Evolutionary conservation across 2,329 filamentous ascomycete species (phyloP).

Genomic region (Botrytis fabae): DNA sequence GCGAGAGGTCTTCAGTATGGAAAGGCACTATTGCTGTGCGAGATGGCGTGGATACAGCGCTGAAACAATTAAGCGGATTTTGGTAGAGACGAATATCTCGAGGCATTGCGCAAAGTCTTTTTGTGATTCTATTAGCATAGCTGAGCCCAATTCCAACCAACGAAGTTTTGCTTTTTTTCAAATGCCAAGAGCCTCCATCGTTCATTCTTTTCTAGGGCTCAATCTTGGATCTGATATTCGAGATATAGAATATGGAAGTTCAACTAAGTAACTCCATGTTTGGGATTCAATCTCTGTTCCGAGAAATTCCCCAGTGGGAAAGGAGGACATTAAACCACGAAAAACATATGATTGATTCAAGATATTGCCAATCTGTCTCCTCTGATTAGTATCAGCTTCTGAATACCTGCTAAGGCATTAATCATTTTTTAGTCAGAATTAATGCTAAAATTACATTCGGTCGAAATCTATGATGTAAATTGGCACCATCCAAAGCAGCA

Average conservation of each 20-base stretch:
- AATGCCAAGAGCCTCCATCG: background rate
- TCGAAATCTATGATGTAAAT: background rate
- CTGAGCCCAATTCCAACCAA: constrained; percentile 1
- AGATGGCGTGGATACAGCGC: background rate
- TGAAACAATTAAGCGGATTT: background rate
- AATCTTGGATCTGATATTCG: background rate
- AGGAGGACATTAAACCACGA: background rate
- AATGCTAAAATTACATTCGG: background rate
- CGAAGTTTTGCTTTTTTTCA: background rate
- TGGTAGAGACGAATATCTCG: constrained; percentile 14
- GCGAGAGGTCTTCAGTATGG: background rate
- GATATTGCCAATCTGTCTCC: background rate
- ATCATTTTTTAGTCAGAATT: too few species aligned
- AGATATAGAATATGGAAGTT: background rate
- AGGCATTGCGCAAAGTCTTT: constrained; percentile 2
- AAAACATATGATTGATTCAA: background rate
- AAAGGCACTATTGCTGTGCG: background rate
- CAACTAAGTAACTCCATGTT: background rate
- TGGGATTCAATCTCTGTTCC: background rate
- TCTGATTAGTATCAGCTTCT: constrained; percentile 5
- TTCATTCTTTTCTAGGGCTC: background rate
- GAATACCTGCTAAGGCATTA: background rate
- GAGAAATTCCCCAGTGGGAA: constrained; percentile 9
- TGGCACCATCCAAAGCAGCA: background rate
- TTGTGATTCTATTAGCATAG: constrained; percentile 8